Percentiles rank a stretch among this genome's conserved stretches.
These are phyloP conservation scores for Trichosporon asahii DNA, from an alignment of 1,284 basidiomycete genomes.

Conservation along the genomic window DNA sequence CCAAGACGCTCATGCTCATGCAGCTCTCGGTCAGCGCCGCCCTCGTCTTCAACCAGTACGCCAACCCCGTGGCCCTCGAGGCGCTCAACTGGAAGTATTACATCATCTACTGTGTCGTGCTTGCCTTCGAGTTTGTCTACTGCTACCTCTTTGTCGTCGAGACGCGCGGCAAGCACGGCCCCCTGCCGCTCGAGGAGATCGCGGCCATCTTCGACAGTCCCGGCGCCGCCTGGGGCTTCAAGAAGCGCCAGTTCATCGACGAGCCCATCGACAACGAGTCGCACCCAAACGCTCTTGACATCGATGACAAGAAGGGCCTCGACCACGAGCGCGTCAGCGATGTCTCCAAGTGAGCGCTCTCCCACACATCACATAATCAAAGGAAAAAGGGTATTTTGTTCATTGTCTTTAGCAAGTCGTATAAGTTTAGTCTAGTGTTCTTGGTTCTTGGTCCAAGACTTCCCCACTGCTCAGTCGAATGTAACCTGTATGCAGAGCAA, in stretches of 20 bases:
- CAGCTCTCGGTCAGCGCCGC: constrained; percentile 43
- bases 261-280: constrained; percentile 3
- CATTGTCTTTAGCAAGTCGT: neutral
- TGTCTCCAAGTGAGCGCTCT: neutral
- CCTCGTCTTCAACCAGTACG: constrained; percentile 47
- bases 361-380: neutral
- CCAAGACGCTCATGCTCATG: constrained; percentile 68
- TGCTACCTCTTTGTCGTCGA: constrained; percentile 48
- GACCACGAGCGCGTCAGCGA: constrained; percentile 9
- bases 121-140: constrained; percentile 48
- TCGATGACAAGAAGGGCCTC: constrained; percentile 9
- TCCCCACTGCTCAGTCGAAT: neutral
- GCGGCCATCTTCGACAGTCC: constrained; percentile 31
- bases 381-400: neutral
- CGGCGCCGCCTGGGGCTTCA: constrained; percentile 19
- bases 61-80: constrained; percentile 46
- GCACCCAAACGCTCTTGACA: neutral
- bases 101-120: constrained; percentile 38
- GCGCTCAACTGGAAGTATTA: constrained; percentile 41
- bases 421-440: neutral
- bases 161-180: constrained; percentile 32
- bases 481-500: neutral
- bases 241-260: constrained; percentile 15
- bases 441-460: neutral
- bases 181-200: constrained; percentile 47